Evolutionary conservation across 2,329 filamentous ascomycete species (phyloP), one percentile per base, ranked within the genome.

Genomic region (Dactylellina drechsleri): DNA sequence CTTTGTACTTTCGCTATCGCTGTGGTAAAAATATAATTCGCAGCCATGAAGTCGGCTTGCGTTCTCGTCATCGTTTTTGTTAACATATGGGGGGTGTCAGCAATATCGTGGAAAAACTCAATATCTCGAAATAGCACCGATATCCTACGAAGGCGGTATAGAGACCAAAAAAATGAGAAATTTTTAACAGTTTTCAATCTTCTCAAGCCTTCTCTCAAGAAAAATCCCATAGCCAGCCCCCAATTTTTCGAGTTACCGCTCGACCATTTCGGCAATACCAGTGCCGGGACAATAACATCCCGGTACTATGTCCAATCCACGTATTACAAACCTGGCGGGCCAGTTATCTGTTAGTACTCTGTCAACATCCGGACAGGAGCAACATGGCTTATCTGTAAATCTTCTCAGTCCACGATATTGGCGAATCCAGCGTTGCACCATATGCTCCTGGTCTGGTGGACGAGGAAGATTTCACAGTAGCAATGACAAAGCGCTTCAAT

Each of bases 261-360:
- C 20, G 77, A 79, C 50, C 78, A 79, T 53, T 71, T 78, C n/a
- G 56, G 67, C 53, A 49, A 75, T 77, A 79, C 40, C n/a, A 43
- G 6, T 71, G 76, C 50, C 67, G 78, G 12, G 79, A 79, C 53
- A 18, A 77, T 79, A 20, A 26, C 28, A 5, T 66, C 75, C 47
- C 74, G 78, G 12, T 79, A 79, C 54, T 79, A 74, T 70, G 77
- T 79, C n/a, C 77, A 79, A 31, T 78, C 77, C 43, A 59, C 59
- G 4, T 78, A 68, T 41, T 79, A 79, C 62, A 31, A 78, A 36
- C 61, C 72, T 10, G 78, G 78, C 36, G 78, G 78, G 0, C 78
- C 78, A 0, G 73, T 79, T 50, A 77, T 79, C 15, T 77, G 78
- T 79, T 65, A 52, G 77, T 74, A 7, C 8, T 36, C 31, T 8